Evolutionary conservation across 176 grass and related monocot species (phyloP).

Genomic region (Puccinellia tenuiflora): DNA sequence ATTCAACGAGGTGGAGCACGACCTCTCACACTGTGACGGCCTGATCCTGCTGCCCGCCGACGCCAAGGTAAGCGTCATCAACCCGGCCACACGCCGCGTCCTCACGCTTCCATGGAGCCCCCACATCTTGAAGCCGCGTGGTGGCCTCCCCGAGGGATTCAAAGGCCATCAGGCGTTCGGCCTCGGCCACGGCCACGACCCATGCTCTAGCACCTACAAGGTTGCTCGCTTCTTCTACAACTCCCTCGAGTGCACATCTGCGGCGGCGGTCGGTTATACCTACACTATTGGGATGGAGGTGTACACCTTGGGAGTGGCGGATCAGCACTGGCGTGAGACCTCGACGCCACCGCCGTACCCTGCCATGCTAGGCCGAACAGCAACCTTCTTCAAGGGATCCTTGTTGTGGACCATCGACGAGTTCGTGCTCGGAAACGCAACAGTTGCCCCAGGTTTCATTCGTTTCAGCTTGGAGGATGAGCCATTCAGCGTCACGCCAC

Average conservation of each 20-base stretch:
- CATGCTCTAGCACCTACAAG: background rate
- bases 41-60: background rate
- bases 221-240: background rate
- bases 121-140: background rate
- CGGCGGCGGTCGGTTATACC: background rate
- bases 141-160: background rate
- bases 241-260: background rate
- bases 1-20: background rate
- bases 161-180: background rate
- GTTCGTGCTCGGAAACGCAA: background rate
- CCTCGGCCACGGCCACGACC: background rate
- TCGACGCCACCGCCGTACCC: background rate
- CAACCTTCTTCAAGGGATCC: background rate
- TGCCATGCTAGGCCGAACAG: background rate
- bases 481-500: background rate
- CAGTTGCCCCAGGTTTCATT: background rate
- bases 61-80: background rate
- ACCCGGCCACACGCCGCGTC: background rate
- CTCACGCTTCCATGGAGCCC: background rate
- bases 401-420: background rate
- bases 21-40: background rate
- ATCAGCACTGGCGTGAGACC: background rate
- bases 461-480: background rate
- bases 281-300: background rate
- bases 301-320: background rate